These are phyloP conservation scores for Sedum album DNA, from an alignment of 164 flowering plant species.

Conservation along the genomic window DNA sequence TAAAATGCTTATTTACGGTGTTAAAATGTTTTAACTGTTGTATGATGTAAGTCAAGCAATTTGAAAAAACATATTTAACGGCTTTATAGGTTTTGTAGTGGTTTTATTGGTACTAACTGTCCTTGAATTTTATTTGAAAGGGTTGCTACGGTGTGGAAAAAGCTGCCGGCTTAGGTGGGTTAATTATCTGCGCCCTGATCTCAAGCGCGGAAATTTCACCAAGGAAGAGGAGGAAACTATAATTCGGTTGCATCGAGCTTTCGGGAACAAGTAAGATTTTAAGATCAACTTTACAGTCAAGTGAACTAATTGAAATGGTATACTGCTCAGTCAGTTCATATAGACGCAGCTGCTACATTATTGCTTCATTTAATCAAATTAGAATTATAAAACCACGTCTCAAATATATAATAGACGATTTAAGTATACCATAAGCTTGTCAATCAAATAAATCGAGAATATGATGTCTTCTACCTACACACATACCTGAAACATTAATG, in stretches of 20 bases:
- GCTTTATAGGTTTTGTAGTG: not conserved
- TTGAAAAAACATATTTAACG: no score
- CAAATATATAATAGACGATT: not conserved
- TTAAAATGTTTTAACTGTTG: no score
- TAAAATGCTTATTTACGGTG: no score
- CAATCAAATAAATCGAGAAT: not conserved
- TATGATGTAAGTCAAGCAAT: no score
- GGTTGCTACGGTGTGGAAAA: slow-evolving; percentile 7
- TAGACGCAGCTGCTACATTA: not conserved
- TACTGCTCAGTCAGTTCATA: no score
- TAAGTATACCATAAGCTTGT: not conserved
- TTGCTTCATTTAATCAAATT: not conserved
- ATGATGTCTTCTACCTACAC: not conserved
- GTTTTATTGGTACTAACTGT: not conserved
- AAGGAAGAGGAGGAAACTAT: slow-evolving; percentile 9
- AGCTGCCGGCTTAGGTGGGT: slow-evolving; percentile 9
- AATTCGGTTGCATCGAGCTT: not conserved
- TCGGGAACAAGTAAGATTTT: slow-evolving; percentile 4
- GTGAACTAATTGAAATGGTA: not conserved
- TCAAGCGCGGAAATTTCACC: slow-evolving; percentile 7
- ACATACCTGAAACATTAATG: not conserved
- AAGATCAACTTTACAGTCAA: not conserved
- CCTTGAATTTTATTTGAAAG: not conserved
- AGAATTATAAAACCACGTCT: not conserved
- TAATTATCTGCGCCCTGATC: slow-evolving; percentile 10